Percentiles rank a stretch among this genome's conserved stretches.
Evolutionary conservation across 179 eudicot genomes (phyloP).

Genomic region (Heliamphora pulchella): DNA sequence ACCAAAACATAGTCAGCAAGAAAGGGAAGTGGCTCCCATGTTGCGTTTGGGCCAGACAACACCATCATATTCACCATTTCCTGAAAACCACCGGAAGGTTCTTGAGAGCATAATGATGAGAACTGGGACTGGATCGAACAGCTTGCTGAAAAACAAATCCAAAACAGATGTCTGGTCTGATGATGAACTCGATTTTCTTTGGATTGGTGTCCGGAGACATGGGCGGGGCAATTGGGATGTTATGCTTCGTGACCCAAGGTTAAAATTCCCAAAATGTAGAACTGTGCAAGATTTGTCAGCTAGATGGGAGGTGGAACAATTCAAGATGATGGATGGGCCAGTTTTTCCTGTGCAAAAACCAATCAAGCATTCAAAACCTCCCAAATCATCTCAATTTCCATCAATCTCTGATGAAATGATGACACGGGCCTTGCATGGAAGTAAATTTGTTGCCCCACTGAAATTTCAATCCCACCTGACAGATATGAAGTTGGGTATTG

Average conservation of each 20-base stretch:
- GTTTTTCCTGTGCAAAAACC: slow-evolving; percentile 32
- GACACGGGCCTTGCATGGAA: slow-evolving; percentile 64
- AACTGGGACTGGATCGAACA: slow-evolving; percentile 62
- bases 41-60: slow-evolving; percentile 58
- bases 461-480: slow-evolving; percentile 65
- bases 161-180: slow-evolving; percentile 81
- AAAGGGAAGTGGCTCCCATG: slow-evolving; percentile 44
- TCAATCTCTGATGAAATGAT: slow-evolving; percentile 77
- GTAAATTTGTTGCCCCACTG: slow-evolving; percentile 42
- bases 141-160: slow-evolving; percentile 46
- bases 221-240: slow-evolving; percentile 86
- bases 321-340: slow-evolving; percentile 53
- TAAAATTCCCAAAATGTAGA: slow-evolving; percentile 68
- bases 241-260: slow-evolving; percentile 70
- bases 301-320: slow-evolving; percentile 93
- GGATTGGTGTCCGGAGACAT: slow-evolving; percentile 97
- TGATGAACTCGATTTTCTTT: slow-evolving; percentile 93
- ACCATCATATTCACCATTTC: slow-evolving; percentile 41
- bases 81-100: slow-evolving; percentile 85
- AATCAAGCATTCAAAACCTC: slow-evolving; percentile 32
- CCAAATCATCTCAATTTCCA: slow-evolving; percentile 43
- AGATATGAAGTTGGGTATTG: slow-evolving; percentile 83
- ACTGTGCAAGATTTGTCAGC: slow-evolving; percentile 60
- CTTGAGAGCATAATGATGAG: slow-evolving; percentile 85
- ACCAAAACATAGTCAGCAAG: slow-evolving; percentile 35